Conservation (phyloP, 495 filamentous ascomycete species). For the Aspergillus ellipticus region DNA sequence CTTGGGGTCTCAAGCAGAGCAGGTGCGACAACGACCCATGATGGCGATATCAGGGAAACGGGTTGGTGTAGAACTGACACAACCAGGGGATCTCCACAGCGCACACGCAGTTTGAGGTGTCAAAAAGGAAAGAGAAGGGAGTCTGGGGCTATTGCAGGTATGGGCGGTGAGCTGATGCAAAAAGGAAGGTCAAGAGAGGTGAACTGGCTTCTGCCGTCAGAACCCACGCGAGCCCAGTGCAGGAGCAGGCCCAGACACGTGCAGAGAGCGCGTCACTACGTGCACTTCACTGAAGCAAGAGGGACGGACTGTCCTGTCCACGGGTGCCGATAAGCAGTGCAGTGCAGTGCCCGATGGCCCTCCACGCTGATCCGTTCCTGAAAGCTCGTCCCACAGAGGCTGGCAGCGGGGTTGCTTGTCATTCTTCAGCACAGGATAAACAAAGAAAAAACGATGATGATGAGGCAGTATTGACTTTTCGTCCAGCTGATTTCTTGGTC, state of each 20-base stretch:
- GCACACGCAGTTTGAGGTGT: not conserved
- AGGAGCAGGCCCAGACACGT: not conserved
- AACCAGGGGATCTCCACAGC: not conserved
- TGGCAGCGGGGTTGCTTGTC: not conserved
- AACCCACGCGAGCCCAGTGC: not conserved
- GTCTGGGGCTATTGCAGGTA: constrained; percentile 13
- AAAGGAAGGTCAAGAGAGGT: constrained; percentile 5
- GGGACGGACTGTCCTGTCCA: not conserved
- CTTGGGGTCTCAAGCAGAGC: constrained; percentile 1
- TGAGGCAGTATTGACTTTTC: not conserved
- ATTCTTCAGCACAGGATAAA: not conserved
- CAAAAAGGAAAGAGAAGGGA: constrained; percentile 8
- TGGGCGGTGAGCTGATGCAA: constrained; percentile 20
- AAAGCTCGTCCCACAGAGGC: not conserved
- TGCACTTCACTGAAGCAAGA: not conserved
- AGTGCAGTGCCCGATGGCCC: not conserved
- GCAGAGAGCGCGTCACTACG: not conserved
- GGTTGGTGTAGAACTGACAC: not conserved
- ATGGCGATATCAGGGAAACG: not conserved
- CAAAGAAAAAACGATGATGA: not conserved
- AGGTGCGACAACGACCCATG: constrained; percentile 1
- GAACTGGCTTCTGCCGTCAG: constrained; percentile 9
- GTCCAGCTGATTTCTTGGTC: not conserved
- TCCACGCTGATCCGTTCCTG: not conserved
- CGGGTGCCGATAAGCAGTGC: not conserved